These are phyloP conservation scores for Theileria luwenshuni DNA, from an alignment of 169 alveolate species.

Conservation along the genomic window DNA sequence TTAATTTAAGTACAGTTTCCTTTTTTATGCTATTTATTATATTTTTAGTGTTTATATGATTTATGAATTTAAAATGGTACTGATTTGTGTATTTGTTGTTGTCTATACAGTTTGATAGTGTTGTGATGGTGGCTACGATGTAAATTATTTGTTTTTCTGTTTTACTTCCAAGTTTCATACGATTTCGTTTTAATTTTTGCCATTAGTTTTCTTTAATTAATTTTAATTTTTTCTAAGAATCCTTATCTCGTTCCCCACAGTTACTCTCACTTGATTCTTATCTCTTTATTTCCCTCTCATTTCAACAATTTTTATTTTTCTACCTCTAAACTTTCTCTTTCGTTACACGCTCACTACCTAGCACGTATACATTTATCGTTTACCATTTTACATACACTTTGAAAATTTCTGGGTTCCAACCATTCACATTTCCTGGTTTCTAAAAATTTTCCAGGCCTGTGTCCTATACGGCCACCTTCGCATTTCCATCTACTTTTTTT, in stretches of 20 bases:
- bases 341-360: background rate
- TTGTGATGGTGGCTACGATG: constrained; percentile 1
- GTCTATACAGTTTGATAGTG: background rate
- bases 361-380: background rate
- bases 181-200: constrained; percentile 2
- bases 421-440: background rate
- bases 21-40: background rate
- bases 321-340: background rate
- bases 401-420: background rate
- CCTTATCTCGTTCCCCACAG: constrained; percentile 11
- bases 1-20: background rate
- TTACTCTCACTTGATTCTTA: background rate
- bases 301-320: background rate
- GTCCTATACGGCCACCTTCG: too few species aligned
- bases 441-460: too few species aligned
- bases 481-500: too few species aligned
- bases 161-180: background rate
- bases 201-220: background rate
- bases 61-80: background rate
- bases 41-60: constrained; percentile 5
- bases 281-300: background rate
- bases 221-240: background rate
- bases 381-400: too few species aligned
- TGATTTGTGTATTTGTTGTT: background rate
- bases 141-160: background rate